Evolutionary conservation across 2,329 filamentous ascomycete genomes (phyloP).

Genomic region (Nothopassalora personata): DNA sequence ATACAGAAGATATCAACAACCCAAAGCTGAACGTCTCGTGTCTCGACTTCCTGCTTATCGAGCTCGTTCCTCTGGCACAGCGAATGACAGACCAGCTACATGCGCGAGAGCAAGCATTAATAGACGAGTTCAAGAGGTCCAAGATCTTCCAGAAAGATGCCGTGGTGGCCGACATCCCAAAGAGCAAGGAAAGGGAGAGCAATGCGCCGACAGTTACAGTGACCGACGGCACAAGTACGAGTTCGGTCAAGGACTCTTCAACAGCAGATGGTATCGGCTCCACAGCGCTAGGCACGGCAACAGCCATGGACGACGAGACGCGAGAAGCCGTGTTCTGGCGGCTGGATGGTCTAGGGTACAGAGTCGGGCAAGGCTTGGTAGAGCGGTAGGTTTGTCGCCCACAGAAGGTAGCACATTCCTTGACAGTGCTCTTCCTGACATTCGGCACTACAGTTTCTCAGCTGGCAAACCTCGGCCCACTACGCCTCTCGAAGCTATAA

Average conservation of each 20-base stretch:
- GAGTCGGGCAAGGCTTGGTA: constrained; percentile 85
- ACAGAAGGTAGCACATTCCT: not conserved
- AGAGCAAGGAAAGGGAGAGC: constrained; percentile 16
- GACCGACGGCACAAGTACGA: constrained; percentile 11
- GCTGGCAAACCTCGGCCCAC: constrained; percentile 80
- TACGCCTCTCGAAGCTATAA: constrained; percentile 91
- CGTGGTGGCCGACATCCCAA: constrained; percentile 1
- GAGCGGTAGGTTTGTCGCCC: constrained; percentile 61
- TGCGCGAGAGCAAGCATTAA: constrained; percentile 41
- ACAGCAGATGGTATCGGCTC: constrained; percentile 4
- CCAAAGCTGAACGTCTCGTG: constrained; percentile 65
- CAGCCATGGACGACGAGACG: constrained; percentile 63
- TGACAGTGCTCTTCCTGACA: not conserved
- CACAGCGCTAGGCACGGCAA: constrained; percentile 9
- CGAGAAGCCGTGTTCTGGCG: constrained; percentile 80
- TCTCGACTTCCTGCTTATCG: constrained; percentile 91
- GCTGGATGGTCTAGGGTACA: constrained; percentile 78
- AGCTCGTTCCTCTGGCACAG: constrained; percentile 91
- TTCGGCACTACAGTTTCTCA: constrained; percentile 57
- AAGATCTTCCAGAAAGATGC: constrained; percentile 23
- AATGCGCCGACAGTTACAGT: constrained; percentile 11
- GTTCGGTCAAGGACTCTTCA: constrained; percentile 3
- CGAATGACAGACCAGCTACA: constrained; percentile 72
- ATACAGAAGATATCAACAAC: constrained; percentile 20
- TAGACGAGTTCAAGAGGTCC: constrained; percentile 27